Evolutionary conservation across 352 stramenopile species (phyloP), one percentile per base, ranked within the genome.

Genomic region (Pythium myriotylum): DNA sequence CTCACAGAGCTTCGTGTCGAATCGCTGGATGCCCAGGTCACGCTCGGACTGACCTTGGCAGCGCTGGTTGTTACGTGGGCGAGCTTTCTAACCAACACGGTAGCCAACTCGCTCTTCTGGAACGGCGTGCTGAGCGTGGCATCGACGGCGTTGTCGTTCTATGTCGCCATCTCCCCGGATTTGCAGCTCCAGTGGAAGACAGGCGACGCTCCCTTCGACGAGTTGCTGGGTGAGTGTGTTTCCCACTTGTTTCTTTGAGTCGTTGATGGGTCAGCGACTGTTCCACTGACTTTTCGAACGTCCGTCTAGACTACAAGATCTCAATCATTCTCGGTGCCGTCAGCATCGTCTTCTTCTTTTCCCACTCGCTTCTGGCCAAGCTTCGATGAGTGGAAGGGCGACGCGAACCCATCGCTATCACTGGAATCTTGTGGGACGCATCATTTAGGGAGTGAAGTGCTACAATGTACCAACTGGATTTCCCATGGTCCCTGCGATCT

Each of bases 271-370:
- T 5, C 59, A n/a, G 29, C 29, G 10, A 37, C 29, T 54, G 23
- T 6, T 33, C 22, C 53, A n/a, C 5, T 35, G 20, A 20, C 51
- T 29, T 20, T 23, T 54, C 33, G 13, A 20, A 50, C 22, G 22
- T 65, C 3, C 46, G 35, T 39, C 54, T 59, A 92, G 85, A 92
- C 48, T 94, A 92, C 80, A 94, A 94, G 77, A 84, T 92, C 51
- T 82, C 83, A 39, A 89, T 94, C 60, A 45, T 89, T 32, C 65
- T 91, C 26, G 84, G 79, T 45, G 73, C 61, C 13, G 73, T 56
- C 37, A 79, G 76, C 50, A 74, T 89, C 53, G 62, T 70, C 24
- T 89, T 94, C 37, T 81, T 94, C 41, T 76, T 90, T 27, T 62
- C 64, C 24, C 85, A 94, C 68, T 86, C 85, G 32, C 49, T 91